phyloP scores from a whole-genome alignment of 768 basidiomycete species.

The Boletellus ananas region DNA sequence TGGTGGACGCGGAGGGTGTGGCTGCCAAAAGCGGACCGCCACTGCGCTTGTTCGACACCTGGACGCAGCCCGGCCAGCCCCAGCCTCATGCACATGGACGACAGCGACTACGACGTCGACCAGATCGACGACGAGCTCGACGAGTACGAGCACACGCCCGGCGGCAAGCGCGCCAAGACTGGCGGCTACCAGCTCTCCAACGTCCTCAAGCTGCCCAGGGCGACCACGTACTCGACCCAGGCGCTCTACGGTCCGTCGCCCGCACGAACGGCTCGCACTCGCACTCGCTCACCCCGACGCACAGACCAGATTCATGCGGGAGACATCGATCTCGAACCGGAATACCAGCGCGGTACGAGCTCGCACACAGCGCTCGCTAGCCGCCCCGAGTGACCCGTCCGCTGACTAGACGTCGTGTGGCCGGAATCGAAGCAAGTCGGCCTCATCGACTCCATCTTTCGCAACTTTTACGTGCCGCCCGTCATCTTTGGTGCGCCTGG shows the following conservation, averaged over 20 bases:
- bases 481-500: conserved; percentile 61
- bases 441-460: conserved; percentile 73
- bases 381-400: not conserved
- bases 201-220: conserved; percentile 51
- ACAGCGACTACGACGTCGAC: conserved; percentile 25
- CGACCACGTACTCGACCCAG: conserved; percentile 62
- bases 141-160: not conserved
- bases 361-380: not conserved
- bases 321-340: conserved; percentile 70
- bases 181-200: conserved; percentile 34
- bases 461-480: conserved; percentile 78
- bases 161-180: conserved; percentile 2
- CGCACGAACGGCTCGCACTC: not conserved
- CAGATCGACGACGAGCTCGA: conserved; percentile 15
- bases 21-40: conserved; percentile 7
- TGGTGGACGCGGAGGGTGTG: not conserved
- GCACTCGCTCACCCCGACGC: not conserved
- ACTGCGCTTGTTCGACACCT: too few species aligned
- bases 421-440: conserved; percentile 69
- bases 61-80: too few species aligned
- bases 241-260: conserved; percentile 47
- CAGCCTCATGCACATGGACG: conserved; percentile 8
- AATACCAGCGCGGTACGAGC: conserved; percentile 67
- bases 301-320: conserved; percentile 61
- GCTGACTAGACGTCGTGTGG: conserved; percentile 68